phyloP scores from a whole-genome alignment of 257 asterid species.

The Fraxinus excelsior region DNA sequence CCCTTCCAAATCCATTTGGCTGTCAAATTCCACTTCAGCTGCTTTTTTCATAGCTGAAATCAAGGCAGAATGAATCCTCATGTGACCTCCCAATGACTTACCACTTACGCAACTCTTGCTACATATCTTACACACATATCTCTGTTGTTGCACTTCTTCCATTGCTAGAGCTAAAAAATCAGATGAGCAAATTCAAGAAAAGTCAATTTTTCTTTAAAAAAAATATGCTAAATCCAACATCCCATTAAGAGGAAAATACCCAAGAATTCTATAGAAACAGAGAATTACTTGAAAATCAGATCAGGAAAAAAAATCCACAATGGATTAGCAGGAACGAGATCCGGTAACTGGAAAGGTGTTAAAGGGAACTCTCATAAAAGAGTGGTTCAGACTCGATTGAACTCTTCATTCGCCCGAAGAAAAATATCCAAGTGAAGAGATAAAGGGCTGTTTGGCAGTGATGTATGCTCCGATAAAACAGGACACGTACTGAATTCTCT shows the following conservation, averaged over 20 bases:
- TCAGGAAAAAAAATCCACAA: slow-evolving; percentile 28
- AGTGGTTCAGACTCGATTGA: slow-evolving; percentile 19
- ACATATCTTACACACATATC: slow-evolving; percentile 69
- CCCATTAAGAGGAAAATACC: slow-evolving; percentile 19
- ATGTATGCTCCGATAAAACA: slow-evolving; percentile 11
- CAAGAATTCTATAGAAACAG: slow-evolving; percentile 22
- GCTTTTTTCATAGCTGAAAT: slow-evolving; percentile 63
- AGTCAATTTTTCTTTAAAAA: slow-evolving; percentile 8
- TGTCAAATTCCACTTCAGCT: slow-evolving; percentile 28
- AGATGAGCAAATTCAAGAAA: slow-evolving; percentile 35
- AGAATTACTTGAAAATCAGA: slow-evolving; percentile 28
- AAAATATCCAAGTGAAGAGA: slow-evolving; percentile 25
- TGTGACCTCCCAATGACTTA: slow-evolving; percentile 91
- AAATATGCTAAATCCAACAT: slow-evolving; percentile 20
- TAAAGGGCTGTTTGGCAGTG: slow-evolving; percentile 39
- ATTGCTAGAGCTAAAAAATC: slow-evolving; percentile 33
- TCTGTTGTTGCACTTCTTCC: slow-evolving; percentile 51
- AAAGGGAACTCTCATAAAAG: background rate
- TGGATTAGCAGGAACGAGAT: slow-evolving; percentile 30
- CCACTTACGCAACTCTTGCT: slow-evolving; percentile 66
- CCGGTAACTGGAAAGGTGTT: slow-evolving; percentile 21
- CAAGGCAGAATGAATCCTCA: slow-evolving; percentile 70
- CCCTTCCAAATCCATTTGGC: slow-evolving; percentile 29
- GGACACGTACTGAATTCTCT: background rate
- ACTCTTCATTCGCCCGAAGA: slow-evolving; percentile 29